Base-by-base conservation (phyloP, 108 stramenopile species). In the Conticribra guillardii region DNA sequence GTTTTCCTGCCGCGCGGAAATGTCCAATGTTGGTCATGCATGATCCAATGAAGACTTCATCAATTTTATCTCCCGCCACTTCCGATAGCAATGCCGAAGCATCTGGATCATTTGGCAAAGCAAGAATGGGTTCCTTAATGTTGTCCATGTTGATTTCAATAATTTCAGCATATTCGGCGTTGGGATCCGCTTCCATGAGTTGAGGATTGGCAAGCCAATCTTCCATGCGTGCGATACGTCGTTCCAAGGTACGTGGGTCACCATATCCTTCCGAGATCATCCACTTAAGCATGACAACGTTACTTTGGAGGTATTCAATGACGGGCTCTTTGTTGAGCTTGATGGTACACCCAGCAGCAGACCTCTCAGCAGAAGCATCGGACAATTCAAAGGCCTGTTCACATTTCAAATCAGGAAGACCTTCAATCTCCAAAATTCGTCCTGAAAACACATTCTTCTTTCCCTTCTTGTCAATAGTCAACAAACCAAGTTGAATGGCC, bases 21-120 rank as follows among this genome's bases (percentile, higher is more conserved):
- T 97, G 97, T 4, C 97, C 97, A 80, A 97, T 96, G 87, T 97
- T 96, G 41, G 95, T 96, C 97, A 97, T 97, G 79, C 97, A 97
- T 28, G 86, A 87, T 69, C 97, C 97, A 71, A 97, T 94, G 80
- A 97, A 97, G 41, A 97, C 97, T 80, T 97, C 97, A 73, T 97
- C 97, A 69, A 97, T 95, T 63, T 91, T 85, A 29, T 80, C 82
- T 51, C 95, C 95, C 18, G 87, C 87, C 32, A 94, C 91, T 52
- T 96, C 94, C 29, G 85, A 87, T 33, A 97, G 78, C 54, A 90
- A 67, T 29, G 88, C 87, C 67, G 87, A 89, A 44, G 95, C 97
- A 82, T 97, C 97, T 32, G 97, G 97, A 66, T 97, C 97, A 82
- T 97, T 97, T 47, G 97, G 97, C 55, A 93, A 79, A 62, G 95